Base-by-base conservation (phyloP, 768 basidiomycete species). In the Hydnomerulius pinastri region DNA sequence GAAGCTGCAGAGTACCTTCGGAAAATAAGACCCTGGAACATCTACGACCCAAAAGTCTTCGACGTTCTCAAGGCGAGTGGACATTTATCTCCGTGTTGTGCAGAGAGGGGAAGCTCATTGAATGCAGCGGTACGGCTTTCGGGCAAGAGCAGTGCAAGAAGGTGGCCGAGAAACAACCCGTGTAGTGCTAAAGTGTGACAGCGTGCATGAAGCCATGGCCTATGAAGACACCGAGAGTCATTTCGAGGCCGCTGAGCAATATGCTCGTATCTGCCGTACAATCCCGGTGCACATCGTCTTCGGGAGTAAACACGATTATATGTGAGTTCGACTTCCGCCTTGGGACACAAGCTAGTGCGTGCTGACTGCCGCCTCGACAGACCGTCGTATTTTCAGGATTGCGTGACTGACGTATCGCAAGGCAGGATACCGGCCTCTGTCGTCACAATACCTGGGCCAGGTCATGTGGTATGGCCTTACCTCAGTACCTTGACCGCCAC, bases 251-350 rank as follows among this genome's bases (percentile, higher is more conserved):
- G 65, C 71, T 0, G 35, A 57, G 3, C 62, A 72, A 20, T 51
- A 79, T 2, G 59, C 56, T 4, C 61, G 67, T 28, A 55, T 80
- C 9, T 71, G 70, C 40, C 57, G 56, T 42, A 50, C 56, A 1
- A 37, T 77, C 6, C 75, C 78, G 17, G 54, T 78, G 7, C 79
- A 81, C 55, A 41, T 78, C 23, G 71, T 81, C n/a, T 80, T 77
- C 74, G 77, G 76, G 24, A 65, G 60, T 6, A 59, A 63, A n/a
- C 69, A 71, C 28, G 74, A 78, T 35, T 54, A 77, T n/a, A 63
- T 79, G 78, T 79, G 56, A 50, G 71, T 12, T 18, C 10, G 66
- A 18, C 43, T 42, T 33, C 33, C 12, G 7, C n/a, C 15, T 42
- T 46, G 50, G 23, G 25, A 35, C 37, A 33, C 13, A 20, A 12